These are phyloP conservation scores for Monilinia laxa DNA, from an alignment of 2,329 filamentous ascomycete genomes.

Conservation along the genomic window DNA sequence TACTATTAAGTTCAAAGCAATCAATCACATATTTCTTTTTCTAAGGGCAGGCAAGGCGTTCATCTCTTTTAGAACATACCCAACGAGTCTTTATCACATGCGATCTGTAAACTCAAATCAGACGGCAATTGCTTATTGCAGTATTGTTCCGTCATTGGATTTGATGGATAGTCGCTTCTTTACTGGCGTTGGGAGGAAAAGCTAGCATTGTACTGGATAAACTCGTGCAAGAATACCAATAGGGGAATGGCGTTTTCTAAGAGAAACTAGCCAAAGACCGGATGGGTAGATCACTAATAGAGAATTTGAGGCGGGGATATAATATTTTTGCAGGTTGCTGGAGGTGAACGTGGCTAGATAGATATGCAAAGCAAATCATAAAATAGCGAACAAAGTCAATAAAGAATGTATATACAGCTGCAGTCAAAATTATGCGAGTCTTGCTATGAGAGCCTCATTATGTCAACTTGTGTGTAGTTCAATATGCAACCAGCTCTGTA, in stretches of 20 bases:
- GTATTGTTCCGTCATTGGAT: background rate
- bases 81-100: constrained; percentile 11
- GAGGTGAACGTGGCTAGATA: background rate
- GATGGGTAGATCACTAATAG: background rate
- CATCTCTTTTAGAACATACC: constrained; percentile 11
- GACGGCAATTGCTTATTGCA: background rate
- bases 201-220: background rate
- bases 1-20: background rate
- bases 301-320: background rate
- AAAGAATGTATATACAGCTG: constrained; percentile 3
- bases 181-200: background rate
- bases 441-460: background rate
- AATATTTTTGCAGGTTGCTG: background rate
- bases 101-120: background rate
- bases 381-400: background rate
- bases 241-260: background rate
- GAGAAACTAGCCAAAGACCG: background rate
- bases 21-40: background rate
- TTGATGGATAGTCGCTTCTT: constrained; percentile 4
- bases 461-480: background rate
- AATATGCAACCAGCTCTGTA: background rate
- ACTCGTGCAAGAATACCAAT: background rate
- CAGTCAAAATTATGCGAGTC: background rate
- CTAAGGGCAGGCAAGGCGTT: background rate
- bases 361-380: background rate